A percentile compares a stretch with the other conserved stretches of the same genome.
Conservation (phyloP, 345 rosid genomes). For the Mercurialis annua region DNA sequence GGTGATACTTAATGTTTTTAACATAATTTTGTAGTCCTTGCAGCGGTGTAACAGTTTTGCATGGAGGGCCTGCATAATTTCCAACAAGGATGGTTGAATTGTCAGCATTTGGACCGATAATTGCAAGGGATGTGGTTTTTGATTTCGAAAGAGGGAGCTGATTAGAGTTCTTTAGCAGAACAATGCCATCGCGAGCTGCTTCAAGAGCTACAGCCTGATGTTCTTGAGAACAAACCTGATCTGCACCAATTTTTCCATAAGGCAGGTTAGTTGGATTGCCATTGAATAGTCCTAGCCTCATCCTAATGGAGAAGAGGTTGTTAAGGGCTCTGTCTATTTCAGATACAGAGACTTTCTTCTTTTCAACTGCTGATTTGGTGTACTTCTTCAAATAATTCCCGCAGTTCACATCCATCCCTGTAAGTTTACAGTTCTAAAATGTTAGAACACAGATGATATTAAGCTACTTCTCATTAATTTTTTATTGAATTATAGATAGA, state of each 20-base stretch:
- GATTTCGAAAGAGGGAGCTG: conserved; percentile 60
- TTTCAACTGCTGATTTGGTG: conserved; percentile 64
- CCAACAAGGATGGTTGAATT: conserved; percentile 51
- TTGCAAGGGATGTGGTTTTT: conserved; percentile 49
- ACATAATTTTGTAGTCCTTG: conserved; percentile 54
- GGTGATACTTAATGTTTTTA: conserved; percentile 40
- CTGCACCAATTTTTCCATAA: conserved; percentile 58
- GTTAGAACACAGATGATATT: background rate
- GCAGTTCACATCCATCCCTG: conserved; percentile 92
- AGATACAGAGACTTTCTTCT: conserved; percentile 52
- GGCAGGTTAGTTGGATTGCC: conserved; percentile 57
- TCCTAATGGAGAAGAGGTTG: conserved; percentile 71
- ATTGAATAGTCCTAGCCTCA: conserved; percentile 82
- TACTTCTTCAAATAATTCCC: conserved; percentile 61
- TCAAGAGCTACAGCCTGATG: conserved; percentile 78
- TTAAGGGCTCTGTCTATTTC: conserved; percentile 69
- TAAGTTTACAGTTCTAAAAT: conserved; percentile 9
- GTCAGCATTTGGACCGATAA: conserved; percentile 83
- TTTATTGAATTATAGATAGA: too few relatives aligned
- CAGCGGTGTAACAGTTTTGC: conserved; percentile 56
- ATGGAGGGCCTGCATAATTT: conserved; percentile 77
- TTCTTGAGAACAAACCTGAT: conserved; percentile 56
- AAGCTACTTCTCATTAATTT: background rate
- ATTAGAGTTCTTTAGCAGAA: conserved; percentile 61
- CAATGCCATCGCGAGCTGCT: conserved; percentile 84